Evolutionary conservation across 306 rosid genomes (phyloP), one percentile per base, ranked within the genome.

Genomic region (Clitoria ternatea): DNA sequence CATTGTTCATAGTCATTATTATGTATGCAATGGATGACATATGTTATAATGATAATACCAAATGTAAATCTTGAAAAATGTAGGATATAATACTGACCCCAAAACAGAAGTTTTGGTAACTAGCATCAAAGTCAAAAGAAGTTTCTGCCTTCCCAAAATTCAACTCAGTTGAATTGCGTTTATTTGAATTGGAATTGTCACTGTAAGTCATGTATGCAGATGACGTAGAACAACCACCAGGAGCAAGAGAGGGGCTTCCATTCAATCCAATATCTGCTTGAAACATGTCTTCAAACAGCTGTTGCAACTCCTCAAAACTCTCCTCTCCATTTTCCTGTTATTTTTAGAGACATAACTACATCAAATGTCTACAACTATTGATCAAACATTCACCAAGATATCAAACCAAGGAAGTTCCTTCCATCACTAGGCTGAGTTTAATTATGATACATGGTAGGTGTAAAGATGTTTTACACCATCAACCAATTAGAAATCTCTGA

Each of bases 251-350:
- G 17, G 52, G 60, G 26, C 79, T 40, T 52, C 75, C 80, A 43
- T 53, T 59, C 23, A 84, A 49, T 15, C 79, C 89, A 29, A 64
- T 52, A 32, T 87, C 89, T 0, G 80, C 90, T 56, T 81, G 84
- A 66, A 95, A 83, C 89, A 95, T 87, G 69, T 95, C 97, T 37
- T 85, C 84, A 73, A 95, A 95, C 37, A 95, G 69, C n/a, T 87
- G 87, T 27, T 91, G 89, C 77, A 95, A 63, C 55, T 95, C 89
- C 81, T 95, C 96, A 49, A 95, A 91, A 47, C 82, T 95, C 74
- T 95, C 97, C 65, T 72, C 86, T 64, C 90, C 91, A 50, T 75
- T 84, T 80, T 84, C 90, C 97, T 93, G 83, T 29, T 50, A 61
- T 50, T 73, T 33, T 15, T n/a, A n/a, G n/a, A 47, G 42, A 48